Conservation (phyloP, 805 yeast genomes). For the Ogataea nitratoaversa region DNA sequence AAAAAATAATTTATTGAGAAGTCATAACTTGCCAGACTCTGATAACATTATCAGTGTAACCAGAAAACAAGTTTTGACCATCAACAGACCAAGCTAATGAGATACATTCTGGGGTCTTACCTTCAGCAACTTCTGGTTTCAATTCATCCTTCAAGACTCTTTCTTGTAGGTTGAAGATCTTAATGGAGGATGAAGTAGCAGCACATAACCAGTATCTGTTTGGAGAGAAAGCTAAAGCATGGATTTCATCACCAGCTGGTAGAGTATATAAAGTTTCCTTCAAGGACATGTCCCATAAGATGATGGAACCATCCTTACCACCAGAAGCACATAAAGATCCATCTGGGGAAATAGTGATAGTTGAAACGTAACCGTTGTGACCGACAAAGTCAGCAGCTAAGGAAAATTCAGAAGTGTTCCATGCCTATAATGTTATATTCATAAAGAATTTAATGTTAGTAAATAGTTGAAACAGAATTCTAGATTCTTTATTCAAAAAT, state of each 20-base stretch:
- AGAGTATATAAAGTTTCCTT: conserved; percentile 88
- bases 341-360: conserved; percentile 98
- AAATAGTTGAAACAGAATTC: not conserved
- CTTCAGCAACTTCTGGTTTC: conserved; percentile 95
- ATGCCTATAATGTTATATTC: conserved; percentile 54
- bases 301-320: conserved; percentile 98
- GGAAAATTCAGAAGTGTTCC: conserved; percentile 77
- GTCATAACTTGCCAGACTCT: conserved; percentile 99
- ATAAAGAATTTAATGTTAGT: not conserved
- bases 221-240: conserved; percentile 99
- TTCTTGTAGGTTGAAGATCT: conserved; percentile 96
- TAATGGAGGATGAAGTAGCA: conserved; percentile 96
- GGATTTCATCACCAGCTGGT: conserved; percentile 92
- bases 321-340: conserved; percentile 99
- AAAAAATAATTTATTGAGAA: conserved; percentile 38
- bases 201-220: conserved; percentile 99
- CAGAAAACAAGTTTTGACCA: conserved; percentile 99
- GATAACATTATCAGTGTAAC: conserved; percentile 99
- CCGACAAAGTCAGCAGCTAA: conserved; percentile 96
- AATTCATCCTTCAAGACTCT: conserved; percentile 92
- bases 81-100: conserved; percentile 99
- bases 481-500: not conserved
- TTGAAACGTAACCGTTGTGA: conserved; percentile 98
- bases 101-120: conserved; percentile 96
- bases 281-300: conserved; percentile 94